A percentile compares a stretch with the other conserved stretches of the same genome.
Conservation (phyloP, 2,329 filamentous ascomycete species). For the Colletotrichum tamarilloi region DNA sequence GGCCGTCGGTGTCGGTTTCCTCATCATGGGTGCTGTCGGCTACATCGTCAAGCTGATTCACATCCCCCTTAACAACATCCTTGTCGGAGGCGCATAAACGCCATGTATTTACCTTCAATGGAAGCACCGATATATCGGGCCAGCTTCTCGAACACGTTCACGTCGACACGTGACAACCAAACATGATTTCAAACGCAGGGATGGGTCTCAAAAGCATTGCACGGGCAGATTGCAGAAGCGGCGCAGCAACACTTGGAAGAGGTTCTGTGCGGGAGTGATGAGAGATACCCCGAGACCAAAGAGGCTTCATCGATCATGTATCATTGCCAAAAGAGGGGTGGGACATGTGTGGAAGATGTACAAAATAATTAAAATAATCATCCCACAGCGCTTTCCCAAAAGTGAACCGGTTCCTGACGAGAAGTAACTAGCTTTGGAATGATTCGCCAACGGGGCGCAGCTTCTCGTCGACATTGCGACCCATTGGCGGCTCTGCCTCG, state of each 20-base stretch:
- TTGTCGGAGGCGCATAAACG: constrained; percentile 72
- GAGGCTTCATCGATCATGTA: constrained; percentile 34
- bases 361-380: constrained; percentile 34
- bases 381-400: not conserved
- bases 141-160: constrained; percentile 14
- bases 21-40: constrained; percentile 77
- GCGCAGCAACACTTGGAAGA: constrained; percentile 3
- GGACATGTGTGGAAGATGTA: constrained; percentile 29
- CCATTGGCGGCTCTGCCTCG: constrained; percentile 70
- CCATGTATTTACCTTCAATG: not conserved
- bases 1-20: constrained; percentile 76
- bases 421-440: constrained; percentile 2
- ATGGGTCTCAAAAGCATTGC: constrained; percentile 26
- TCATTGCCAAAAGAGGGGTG: constrained; percentile 35
- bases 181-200: constrained; percentile 24
- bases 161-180: constrained; percentile 17
- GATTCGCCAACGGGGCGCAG: constrained; percentile 52
- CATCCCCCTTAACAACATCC: constrained; percentile 77
- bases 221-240: constrained; percentile 16
- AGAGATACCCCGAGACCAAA: constrained; percentile 33
- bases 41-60: constrained; percentile 79
- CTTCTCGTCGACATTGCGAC: constrained; percentile 69
- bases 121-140: constrained; percentile 15
- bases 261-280: constrained; percentile 6
- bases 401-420: not conserved